Conservation (phyloP, 2,329 filamentous ascomycete species). For the Beauveria australis region DNA sequence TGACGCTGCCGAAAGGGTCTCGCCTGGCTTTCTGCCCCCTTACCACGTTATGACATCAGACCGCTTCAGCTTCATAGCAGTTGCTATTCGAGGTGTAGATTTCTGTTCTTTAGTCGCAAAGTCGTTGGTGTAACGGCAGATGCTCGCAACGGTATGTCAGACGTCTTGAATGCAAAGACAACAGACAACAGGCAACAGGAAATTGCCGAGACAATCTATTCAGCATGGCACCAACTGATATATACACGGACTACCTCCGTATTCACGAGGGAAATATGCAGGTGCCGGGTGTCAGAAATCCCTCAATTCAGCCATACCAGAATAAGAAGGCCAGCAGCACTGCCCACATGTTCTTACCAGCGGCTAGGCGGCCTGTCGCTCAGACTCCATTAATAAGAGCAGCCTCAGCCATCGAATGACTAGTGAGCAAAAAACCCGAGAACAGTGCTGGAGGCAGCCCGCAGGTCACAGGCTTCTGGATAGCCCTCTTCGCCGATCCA, state of each 20-base stretch:
- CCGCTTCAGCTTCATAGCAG: background rate
- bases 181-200: too few species aligned
- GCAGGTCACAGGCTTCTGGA: background rate
- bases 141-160: too few species aligned
- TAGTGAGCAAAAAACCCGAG: background rate
- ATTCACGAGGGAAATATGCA: too few species aligned
- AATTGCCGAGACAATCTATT: too few species aligned
- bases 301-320: constrained; percentile 4
- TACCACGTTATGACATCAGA: constrained; percentile 9
- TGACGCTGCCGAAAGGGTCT: constrained; percentile 9
- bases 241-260: too few species aligned
- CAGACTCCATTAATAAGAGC: background rate
- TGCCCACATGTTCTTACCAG: background rate
- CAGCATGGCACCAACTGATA: too few species aligned
- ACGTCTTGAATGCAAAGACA: too few species aligned
- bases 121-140: too few species aligned
- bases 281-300: background rate
- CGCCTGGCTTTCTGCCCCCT: background rate
- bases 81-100: background rate
- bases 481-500: constrained; percentile 7
- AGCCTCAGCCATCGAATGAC: background rate
- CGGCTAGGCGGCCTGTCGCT: constrained; percentile 7
- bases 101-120: too few species aligned
- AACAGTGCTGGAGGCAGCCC: background rate
- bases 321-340: background rate